Conservation (phyloP, 2,329 filamentous ascomycete genomes). For the Thielaviopsis musarum region DNA sequence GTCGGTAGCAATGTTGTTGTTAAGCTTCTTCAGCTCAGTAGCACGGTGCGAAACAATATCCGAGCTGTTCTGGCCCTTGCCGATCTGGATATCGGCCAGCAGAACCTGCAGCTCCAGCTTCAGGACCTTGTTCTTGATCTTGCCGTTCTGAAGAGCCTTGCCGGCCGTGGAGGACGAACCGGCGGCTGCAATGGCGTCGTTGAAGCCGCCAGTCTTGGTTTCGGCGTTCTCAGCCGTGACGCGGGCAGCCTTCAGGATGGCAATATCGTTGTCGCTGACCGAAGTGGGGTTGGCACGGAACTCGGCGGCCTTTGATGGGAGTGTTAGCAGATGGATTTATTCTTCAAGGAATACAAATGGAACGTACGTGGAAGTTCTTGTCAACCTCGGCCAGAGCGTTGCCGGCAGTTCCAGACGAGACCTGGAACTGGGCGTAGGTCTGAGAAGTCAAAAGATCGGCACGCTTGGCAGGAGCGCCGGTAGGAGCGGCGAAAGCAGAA, state of each 20-base stretch:
- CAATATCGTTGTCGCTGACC: conserved; percentile 30
- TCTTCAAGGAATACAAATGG: neutral
- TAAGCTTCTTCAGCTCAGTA: conserved; percentile 32
- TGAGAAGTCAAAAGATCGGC: conserved; percentile 18
- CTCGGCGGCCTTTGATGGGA: conserved; percentile 20
- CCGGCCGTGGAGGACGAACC: conserved; percentile 21
- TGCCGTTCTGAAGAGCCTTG: conserved; percentile 31
- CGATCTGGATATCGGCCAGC: conserved; percentile 26
- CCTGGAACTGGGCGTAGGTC: conserved; percentile 26
- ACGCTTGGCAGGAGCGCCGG: conserved; percentile 14
- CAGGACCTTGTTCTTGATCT: conserved; percentile 45
- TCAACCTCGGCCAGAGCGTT: conserved; percentile 36
- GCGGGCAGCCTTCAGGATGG: conserved; percentile 32
- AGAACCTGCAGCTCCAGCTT: conserved; percentile 38
- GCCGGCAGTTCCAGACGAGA: conserved; percentile 33
- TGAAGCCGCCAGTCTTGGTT: conserved; percentile 29
- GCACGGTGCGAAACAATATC: conserved; percentile 7
- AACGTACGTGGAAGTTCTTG: conserved; percentile 33
- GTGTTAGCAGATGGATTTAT: neutral
- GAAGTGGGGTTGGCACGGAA: conserved; percentile 24
- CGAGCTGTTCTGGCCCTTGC: conserved; percentile 23
- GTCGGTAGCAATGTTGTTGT: conserved; percentile 31
- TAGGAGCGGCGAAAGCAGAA: conserved; percentile 22
- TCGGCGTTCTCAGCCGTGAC: conserved; percentile 37
- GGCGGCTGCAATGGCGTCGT: conserved; percentile 33